Percentiles rank a stretch among this genome's conserved stretches.
phyloP scores from a whole-genome alignment of 2,329 filamentous ascomycete genomes.

The Ceratocystis harringtonii region DNA sequence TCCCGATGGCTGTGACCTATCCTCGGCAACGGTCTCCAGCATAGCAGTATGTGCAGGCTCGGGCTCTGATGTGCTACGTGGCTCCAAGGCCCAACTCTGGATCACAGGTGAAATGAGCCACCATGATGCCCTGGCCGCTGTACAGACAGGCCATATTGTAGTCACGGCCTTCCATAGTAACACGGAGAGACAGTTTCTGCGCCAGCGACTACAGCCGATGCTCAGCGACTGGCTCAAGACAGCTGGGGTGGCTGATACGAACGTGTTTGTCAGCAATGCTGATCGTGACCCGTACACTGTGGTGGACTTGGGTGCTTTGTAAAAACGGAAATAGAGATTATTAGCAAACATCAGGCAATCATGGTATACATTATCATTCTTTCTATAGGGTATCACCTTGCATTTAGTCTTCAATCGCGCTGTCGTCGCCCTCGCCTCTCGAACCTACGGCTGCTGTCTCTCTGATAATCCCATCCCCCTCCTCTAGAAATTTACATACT shows the following conservation, averaged over 20 bases:
- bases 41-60: constrained; percentile 85
- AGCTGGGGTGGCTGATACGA: constrained; percentile 33
- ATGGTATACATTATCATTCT: not conserved
- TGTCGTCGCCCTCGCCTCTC: constrained; percentile 9
- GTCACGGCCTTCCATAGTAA: constrained; percentile 86
- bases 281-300: constrained; percentile 86
- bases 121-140: constrained; percentile 76
- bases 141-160: constrained; percentile 68
- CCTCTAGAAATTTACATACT: constrained; percentile 37
- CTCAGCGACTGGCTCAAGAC: constrained; percentile 44
- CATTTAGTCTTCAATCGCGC: not conserved
- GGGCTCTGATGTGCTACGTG: constrained; percentile 60
- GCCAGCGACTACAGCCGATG: constrained; percentile 50
- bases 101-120: constrained; percentile 91
- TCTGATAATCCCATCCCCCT: constrained; percentile 37
- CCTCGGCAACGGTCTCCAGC: constrained; percentile 38
- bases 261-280: constrained; percentile 58
- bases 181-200: constrained; percentile 72
- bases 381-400: constrained; percentile 12
- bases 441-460: constrained; percentile 12
- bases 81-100: constrained; percentile 57
- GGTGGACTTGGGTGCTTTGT: constrained; percentile 33
- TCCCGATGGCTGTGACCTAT: constrained; percentile 33
- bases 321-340: no score
- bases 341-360: no score